Evolutionary conservation across 2,329 filamentous ascomycete species (phyloP), one percentile per base, ranked within the genome.

Genomic region (Zopfia rhizophila): DNA sequence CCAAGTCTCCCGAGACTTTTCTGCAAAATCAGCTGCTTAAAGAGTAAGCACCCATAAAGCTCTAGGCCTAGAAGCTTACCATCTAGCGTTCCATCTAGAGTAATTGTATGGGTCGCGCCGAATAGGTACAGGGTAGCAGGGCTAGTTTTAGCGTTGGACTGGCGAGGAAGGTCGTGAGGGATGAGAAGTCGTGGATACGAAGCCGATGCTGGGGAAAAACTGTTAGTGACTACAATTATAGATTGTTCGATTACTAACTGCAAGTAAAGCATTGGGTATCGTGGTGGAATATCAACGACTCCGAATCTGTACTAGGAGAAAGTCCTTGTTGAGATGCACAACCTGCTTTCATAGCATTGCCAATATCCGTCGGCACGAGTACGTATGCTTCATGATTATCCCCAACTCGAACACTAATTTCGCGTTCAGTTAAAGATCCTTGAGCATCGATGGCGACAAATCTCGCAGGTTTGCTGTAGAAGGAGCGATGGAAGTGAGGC

Each of bases 381-480:
- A 57, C 39, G 43, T 57, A 57, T 22, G 54, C 51, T 50, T 54
- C 51, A 21, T 43, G 38, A 43, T 45, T 46, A 39, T 52, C 37
- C 31, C 48, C 42, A 31, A 50, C 38, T 45, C 27, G 31, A 18
- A 57, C 52, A 47, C n/a, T n/a, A n/a, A n/a, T n/a, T n/a, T n/a
- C n/a, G n/a, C n/a, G n/a, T n/a, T n/a, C n/a, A n/a, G n/a, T n/a
- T n/a, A n/a, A n/a, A n/a, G n/a, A n/a, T n/a, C n/a, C n/a, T n/a
- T n/a, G n/a, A n/a, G n/a, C n/a, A n/a, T n/a, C n/a, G n/a, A n/a
- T n/a, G n/a, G n/a, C n/a, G n/a, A n/a, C n/a, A n/a, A n/a, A n/a
- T n/a, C n/a, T n/a, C n/a, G n/a, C n/a, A n/a, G n/a, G n/a, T n/a
- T n/a, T n/a, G n/a, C n/a, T n/a, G n/a, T n/a, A n/a, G n/a, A n/a